Conservation (phyloP, 2,329 filamentous ascomycete genomes). For the Sclerotinia nivalis region DNA sequence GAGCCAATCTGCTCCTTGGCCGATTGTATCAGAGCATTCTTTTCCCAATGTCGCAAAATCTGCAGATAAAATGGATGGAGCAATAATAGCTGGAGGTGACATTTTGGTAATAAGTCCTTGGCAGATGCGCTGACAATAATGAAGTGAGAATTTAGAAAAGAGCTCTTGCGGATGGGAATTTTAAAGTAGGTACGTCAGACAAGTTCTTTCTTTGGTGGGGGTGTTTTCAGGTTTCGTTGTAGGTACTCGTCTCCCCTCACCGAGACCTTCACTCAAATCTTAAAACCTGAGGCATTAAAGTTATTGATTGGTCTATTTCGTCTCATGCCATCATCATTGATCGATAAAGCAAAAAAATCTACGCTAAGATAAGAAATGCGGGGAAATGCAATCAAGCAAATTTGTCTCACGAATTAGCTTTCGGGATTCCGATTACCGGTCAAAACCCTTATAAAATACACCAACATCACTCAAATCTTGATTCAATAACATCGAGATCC, state of each 20-base stretch:
- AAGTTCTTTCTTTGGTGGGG: neutral
- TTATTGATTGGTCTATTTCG: neutral
- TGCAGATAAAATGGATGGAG: conserved; percentile 95
- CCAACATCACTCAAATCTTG: neutral
- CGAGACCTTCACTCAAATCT: neutral
- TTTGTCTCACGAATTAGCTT: neutral
- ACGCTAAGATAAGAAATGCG: conserved; percentile 22
- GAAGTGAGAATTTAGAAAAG: neutral
- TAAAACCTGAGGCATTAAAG: neutral
- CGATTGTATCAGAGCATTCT: conserved; percentile 84
- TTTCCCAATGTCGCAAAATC: conserved; percentile 89
- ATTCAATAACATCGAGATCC: neutral
- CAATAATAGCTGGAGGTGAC: conserved; percentile 90
- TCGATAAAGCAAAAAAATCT: neutral
- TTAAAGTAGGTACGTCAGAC: neutral
- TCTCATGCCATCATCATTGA: neutral
- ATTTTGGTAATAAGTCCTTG: conserved; percentile 50
- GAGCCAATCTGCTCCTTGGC: conserved; percentile 76
- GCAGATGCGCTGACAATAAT: conserved; percentile 12
- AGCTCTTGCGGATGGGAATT: neutral
- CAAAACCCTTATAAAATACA: neutral
- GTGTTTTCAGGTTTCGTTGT: neutral
- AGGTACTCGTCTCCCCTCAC: neutral
- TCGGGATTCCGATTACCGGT: neutral
- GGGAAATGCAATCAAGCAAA: conserved; percentile 7